Evolutionary conservation across 1,139 yeast genomes (phyloP).

Genomic region (Suhomyces yuchorum): DNA sequence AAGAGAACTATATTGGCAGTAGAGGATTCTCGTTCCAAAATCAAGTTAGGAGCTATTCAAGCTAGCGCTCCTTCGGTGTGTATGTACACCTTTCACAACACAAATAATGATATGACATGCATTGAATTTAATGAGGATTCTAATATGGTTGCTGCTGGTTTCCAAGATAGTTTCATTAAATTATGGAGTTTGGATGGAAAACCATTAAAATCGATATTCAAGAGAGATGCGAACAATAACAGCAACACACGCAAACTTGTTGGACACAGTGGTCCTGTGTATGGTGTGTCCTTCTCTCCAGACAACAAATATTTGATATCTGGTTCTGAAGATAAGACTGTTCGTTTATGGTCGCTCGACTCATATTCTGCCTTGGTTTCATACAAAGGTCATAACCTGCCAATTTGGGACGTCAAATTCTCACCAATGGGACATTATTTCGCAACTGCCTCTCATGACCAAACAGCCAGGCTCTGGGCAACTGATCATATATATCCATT

Average conservation of each 20-base stretch:
- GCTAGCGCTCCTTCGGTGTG: slow-evolving; percentile 92
- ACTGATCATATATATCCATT: slow-evolving; percentile 97
- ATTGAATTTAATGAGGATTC: slow-evolving; percentile 86
- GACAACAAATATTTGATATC: slow-evolving; percentile 82
- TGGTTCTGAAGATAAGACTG: slow-evolving; percentile 89
- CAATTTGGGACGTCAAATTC: slow-evolving; percentile 96
- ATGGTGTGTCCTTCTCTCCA: slow-evolving; percentile 87
- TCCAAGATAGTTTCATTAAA: slow-evolving; percentile 86
- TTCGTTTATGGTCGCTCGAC: slow-evolving; percentile 91
- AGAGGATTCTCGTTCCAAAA: slow-evolving; percentile 77
- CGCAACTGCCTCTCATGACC: slow-evolving; percentile 96
- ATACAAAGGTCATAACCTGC: slow-evolving; percentile 95
- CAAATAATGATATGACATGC: slow-evolving; percentile 83
- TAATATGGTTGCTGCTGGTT: slow-evolving; percentile 88
- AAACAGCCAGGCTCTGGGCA: slow-evolving; percentile 96
- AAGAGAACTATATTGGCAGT: slow-evolving; percentile 76
- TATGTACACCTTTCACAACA: slow-evolving; percentile 97
- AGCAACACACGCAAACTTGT: slow-evolving; percentile 63
- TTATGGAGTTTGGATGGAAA: slow-evolving; percentile 93
- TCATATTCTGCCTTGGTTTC: slow-evolving; percentile 86
- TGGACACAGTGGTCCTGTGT: slow-evolving; percentile 95
- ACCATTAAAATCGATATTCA: slow-evolving; percentile 67
- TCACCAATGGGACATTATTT: slow-evolving; percentile 96
- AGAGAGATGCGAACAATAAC: slow-evolving; percentile 57
- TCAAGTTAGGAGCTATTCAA: slow-evolving; percentile 62